Evolutionary conservation across 2,329 filamentous ascomycete species (phyloP).

Genomic region (Arthrobotrys sinensis): DNA sequence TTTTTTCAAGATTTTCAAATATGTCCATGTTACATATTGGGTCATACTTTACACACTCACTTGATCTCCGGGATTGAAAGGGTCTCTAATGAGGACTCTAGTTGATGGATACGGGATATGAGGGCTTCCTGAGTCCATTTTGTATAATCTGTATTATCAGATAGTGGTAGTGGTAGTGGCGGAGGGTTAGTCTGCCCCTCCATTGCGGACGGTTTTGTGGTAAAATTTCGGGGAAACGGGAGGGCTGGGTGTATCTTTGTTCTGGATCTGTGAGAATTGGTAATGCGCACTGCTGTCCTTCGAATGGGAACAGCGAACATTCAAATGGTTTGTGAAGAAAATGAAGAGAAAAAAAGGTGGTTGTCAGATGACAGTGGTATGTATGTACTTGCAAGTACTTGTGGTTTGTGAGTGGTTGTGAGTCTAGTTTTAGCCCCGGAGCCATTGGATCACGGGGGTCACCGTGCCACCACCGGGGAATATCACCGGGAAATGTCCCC

Average conservation of each 20-base stretch:
- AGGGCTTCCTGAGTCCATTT: slow-evolving; percentile 53
- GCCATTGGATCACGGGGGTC: background rate
- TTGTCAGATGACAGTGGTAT: slow-evolving; percentile 15
- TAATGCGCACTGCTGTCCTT: slow-evolving; percentile 20
- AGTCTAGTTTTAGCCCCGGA: slow-evolving; percentile 1
- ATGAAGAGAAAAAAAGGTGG: background rate
- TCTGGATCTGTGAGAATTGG: background rate
- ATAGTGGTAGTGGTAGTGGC: background rate
- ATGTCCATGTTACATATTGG: background rate
- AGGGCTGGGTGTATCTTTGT: background rate
- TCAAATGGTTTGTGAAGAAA: background rate
- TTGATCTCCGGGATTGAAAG: slow-evolving; percentile 39
- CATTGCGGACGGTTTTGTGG: slow-evolving; percentile 14
- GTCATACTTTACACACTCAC: slow-evolving; percentile 61
- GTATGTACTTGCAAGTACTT: background rate
- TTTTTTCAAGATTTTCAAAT: too few relatives aligned
- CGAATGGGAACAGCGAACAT: slow-evolving; percentile 37
- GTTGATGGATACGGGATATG: slow-evolving; percentile 51
- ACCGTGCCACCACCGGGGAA: background rate
- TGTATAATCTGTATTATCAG: slow-evolving; percentile 34
- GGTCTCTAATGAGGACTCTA: slow-evolving; percentile 33
- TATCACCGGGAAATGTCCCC: background rate
- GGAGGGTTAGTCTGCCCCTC: slow-evolving; percentile 9
- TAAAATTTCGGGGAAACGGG: slow-evolving; percentile 12
- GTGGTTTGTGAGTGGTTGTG: slow-evolving; percentile 27